Conservation (phyloP, 371 early-diverging fungal genomes). For the Syncephalastrum contaminatum region DNA sequence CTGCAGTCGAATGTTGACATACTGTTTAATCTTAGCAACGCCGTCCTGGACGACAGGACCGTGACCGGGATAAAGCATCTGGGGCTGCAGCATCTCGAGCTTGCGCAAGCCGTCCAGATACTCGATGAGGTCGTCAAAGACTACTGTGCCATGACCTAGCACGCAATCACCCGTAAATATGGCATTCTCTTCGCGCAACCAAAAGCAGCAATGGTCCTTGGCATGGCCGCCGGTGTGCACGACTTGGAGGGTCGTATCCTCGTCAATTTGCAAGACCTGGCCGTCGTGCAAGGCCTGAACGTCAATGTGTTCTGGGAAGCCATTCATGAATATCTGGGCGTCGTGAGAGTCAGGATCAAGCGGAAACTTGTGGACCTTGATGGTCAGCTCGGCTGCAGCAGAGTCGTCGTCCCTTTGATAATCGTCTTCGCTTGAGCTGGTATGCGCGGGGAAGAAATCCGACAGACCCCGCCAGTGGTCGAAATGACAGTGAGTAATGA, state of each 20-base stretch:
- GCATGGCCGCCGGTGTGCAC: slow-evolving; percentile 85
- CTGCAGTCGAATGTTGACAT: slow-evolving; percentile 16
- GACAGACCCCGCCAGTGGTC: slow-evolving; percentile 81
- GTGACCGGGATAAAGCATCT: slow-evolving; percentile 52
- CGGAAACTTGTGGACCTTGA: slow-evolving; percentile 33
- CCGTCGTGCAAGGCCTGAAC: slow-evolving; percentile 38
- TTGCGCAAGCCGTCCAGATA: slow-evolving; percentile 63
- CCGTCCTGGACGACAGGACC: slow-evolving; percentile 47
- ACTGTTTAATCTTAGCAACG: slow-evolving; percentile 23
- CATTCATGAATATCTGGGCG: slow-evolving; percentile 14
- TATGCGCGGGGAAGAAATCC: slow-evolving; percentile 38
- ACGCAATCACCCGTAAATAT: slow-evolving; percentile 84
- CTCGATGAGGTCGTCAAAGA: slow-evolving; percentile 67
- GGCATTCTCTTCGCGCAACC: slow-evolving; percentile 68
- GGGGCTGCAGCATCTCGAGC: slow-evolving; percentile 30
- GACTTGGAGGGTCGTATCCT: slow-evolving; percentile 63
- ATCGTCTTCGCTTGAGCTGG: slow-evolving; percentile 8
- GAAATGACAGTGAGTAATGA: slow-evolving; percentile 85
- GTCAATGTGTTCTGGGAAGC: slow-evolving; percentile 23
- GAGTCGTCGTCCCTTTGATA: not conserved
- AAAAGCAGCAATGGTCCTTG: slow-evolving; percentile 76
- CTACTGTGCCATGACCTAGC: slow-evolving; percentile 81
- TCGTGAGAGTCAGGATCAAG: slow-evolving; percentile 5
- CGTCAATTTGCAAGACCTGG: slow-evolving; percentile 57
- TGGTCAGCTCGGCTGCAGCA: slow-evolving; percentile 8